These are phyloP conservation scores for Leccinum boreale DNA, from an alignment of 768 basidiomycete species.

Conservation along the genomic window DNA sequence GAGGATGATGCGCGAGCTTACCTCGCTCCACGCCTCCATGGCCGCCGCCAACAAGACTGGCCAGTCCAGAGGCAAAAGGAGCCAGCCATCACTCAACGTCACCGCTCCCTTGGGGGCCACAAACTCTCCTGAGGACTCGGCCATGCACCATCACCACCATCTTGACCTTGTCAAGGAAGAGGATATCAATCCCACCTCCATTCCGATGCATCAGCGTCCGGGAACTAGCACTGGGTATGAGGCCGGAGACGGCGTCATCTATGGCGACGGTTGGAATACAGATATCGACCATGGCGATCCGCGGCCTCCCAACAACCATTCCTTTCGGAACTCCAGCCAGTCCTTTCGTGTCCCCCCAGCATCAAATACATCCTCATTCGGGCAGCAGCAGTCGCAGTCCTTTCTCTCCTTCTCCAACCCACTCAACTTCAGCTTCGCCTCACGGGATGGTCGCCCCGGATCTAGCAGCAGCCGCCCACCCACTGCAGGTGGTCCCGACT, in stretches of 20 bases:
- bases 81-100: conserved; percentile 22
- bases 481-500: conserved; percentile 47
- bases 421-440: conserved; percentile 44
- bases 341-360: conserved; percentile 70
- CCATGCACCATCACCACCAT: conserved; percentile 13
- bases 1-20: conserved; percentile 88
- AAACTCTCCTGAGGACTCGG: conserved; percentile 14
- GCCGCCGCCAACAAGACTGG: conserved; percentile 48
- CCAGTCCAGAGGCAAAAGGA: conserved; percentile 38
- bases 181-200: conserved; percentile 28
- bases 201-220: conserved; percentile 49
- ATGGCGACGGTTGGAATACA: conserved; percentile 34
- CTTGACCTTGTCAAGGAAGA: conserved; percentile 42
- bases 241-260: conserved; percentile 36
- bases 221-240: conserved; percentile 78
- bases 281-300: conserved; percentile 38
- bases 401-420: conserved; percentile 58
- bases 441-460: conserved; percentile 43
- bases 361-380: conserved; percentile 39
- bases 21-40: conserved; percentile 79
- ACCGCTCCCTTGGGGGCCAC: neutral
- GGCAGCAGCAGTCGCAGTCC: conserved; percentile 57
- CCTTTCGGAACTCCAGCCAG: conserved; percentile 79
- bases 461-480: conserved; percentile 50
- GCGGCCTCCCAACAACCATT: conserved; percentile 48